Evolutionary conservation across 768 basidiomycete genomes (phyloP).

Genomic region (Punctularia strigosozonata): DNA sequence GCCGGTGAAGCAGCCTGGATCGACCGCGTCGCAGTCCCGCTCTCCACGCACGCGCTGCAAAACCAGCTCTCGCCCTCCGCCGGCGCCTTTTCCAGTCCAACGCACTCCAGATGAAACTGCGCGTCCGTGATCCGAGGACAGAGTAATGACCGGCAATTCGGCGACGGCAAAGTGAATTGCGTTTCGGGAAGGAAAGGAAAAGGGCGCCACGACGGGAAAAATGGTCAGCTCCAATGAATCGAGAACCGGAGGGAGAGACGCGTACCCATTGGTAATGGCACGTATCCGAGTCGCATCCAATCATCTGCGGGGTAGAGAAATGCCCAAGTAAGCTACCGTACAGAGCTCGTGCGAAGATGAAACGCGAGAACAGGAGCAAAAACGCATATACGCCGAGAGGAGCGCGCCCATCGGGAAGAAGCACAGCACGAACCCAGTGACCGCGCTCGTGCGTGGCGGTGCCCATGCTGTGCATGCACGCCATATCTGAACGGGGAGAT

Average conservation of each 20-base stretch:
- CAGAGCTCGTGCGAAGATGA: neutral
- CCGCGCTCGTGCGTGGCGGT: neutral
- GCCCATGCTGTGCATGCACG: neutral
- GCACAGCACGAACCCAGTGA: neutral
- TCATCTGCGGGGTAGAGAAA: slow-evolving; percentile 29
- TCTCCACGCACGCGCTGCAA: neutral
- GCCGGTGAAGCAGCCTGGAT: no score
- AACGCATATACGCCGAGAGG: neutral
- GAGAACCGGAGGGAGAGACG: slow-evolving; percentile 5
- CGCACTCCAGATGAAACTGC: neutral
- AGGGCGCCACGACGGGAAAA: no score
- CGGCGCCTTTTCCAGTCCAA: neutral
- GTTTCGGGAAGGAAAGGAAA: neutral
- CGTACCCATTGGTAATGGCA: slow-evolving; percentile 56
- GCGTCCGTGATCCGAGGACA: neutral
- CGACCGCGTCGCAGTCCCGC: no score
- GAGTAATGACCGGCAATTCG: neutral
- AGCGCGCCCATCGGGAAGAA: neutral
- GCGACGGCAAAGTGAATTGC: neutral
- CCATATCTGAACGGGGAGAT: no score
- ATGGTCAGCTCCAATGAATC: slow-evolving; percentile 10
- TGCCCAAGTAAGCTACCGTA: slow-evolving; percentile 4
- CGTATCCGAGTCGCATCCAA: slow-evolving; percentile 46
- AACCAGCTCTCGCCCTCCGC: neutral
- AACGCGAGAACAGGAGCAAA: neutral